Percentiles rank a stretch among this genome's conserved stretches.
These are phyloP conservation scores for Camellia sinensis DNA, from an alignment of 148 eudicot species.

Conservation along the genomic window DNA sequence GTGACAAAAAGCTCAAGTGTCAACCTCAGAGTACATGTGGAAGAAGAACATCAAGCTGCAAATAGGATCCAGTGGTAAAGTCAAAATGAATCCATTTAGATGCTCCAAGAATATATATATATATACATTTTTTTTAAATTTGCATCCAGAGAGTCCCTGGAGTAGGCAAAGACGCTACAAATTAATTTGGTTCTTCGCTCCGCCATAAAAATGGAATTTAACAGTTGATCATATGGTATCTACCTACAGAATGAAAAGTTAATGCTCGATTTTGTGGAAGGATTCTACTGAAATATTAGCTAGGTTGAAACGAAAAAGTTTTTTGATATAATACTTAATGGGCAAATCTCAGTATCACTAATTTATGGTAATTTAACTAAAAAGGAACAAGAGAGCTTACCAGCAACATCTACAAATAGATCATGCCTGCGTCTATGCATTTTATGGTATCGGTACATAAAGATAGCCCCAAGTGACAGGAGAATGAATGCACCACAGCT, in stretches of 20 bases:
- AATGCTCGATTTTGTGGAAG: neutral
- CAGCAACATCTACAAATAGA: constrained; percentile 71
- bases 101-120: neutral
- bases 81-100: neutral
- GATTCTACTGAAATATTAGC: neutral
- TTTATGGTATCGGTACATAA: constrained; percentile 42
- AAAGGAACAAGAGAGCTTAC: constrained; percentile 30
- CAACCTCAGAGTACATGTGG: constrained; percentile 1
- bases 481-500: constrained; percentile 64
- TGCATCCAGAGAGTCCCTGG: neutral
- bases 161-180: neutral
- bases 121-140: neutral
- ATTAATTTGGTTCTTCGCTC: neutral
- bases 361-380: constrained; percentile 1
- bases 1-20: neutral
- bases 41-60: neutral
- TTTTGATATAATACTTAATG: neutral
- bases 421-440: constrained; percentile 42
- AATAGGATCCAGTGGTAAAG: neutral
- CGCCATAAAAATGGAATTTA: neutral
- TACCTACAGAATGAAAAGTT: neutral
- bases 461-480: constrained; percentile 56
- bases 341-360: constrained; percentile 7
- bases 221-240: neutral
- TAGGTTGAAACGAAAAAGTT: neutral